phyloP scores from a whole-genome alignment of 1,284 basidiomycete species.

The Cutaneotrichosporon sp. region DNA sequence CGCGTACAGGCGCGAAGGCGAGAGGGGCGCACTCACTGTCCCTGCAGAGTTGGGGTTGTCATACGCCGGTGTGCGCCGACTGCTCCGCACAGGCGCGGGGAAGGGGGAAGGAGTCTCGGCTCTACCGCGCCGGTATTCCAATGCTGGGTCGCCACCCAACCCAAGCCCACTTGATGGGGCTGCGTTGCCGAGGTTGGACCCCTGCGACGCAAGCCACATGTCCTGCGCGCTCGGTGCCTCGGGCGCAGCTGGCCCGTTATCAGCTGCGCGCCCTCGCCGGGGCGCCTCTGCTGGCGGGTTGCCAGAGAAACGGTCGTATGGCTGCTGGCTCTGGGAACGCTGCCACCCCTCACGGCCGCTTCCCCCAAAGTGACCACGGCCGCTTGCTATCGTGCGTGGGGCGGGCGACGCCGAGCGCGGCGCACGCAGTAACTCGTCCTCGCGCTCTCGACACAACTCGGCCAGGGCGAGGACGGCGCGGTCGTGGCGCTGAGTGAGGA shows the following conservation, averaged over 20 bases:
- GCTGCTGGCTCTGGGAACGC: constrained; percentile 45
- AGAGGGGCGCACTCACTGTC: constrained; percentile 50
- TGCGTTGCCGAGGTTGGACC: constrained; percentile 43
- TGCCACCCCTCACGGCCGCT: constrained; percentile 28
- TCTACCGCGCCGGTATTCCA: constrained; percentile 26
- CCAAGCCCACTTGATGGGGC: constrained; percentile 27
- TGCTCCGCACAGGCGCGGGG: constrained; percentile 12
- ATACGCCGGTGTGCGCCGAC: constrained; percentile 27
- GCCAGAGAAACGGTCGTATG: constrained; percentile 38
- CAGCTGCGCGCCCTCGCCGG: neutral
- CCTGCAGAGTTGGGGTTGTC: constrained; percentile 42
- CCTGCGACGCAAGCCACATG: constrained; percentile 49
- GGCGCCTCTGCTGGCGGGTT: constrained; percentile 5
- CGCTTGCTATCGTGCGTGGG: constrained; percentile 41
- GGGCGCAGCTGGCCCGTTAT: constrained; percentile 3
- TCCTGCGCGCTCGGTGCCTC: constrained; percentile 38
- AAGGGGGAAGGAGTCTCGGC: constrained; percentile 13
- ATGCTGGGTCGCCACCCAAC: constrained; percentile 29
- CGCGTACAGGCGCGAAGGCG: constrained; percentile 48
- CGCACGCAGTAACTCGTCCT: constrained; percentile 53
- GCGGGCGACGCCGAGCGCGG: constrained; percentile 54
- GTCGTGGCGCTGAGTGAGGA: constrained; percentile 73
- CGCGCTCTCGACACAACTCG: constrained; percentile 66
- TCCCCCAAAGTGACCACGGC: constrained; percentile 35
- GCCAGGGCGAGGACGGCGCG: constrained; percentile 75